Evolutionary conservation across 2,329 filamentous ascomycete species (phyloP).

Genomic region (Orbilia ellipsospora): DNA sequence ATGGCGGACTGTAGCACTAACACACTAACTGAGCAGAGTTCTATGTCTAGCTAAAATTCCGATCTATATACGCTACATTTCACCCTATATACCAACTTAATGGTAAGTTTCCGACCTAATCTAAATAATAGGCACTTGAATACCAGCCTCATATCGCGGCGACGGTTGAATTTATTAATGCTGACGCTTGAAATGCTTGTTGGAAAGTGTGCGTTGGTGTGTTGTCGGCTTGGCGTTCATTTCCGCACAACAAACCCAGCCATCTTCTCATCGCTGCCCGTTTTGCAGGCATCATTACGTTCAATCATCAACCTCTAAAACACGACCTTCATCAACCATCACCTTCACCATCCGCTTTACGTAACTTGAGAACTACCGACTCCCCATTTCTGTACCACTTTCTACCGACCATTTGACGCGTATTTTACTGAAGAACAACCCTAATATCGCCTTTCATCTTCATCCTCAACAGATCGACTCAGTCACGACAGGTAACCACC

Average conservation of each 20-base stretch:
- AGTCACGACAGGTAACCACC: constrained; percentile 18
- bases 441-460: not conserved
- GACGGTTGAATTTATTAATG: no score
- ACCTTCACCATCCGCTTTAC: constrained; percentile 3
- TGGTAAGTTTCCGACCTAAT: no score
- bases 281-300: not conserved
- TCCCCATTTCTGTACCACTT: not conserved
- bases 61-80: no score
- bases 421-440: not conserved
- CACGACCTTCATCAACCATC: constrained; percentile 17
- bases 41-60: no score
- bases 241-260: constrained; percentile 20
- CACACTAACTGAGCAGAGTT: no score
- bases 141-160: no score
- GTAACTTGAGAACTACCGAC: not conserved
- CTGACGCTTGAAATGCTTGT: not conserved
- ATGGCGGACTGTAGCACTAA: no score
- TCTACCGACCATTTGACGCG: constrained; percentile 1
- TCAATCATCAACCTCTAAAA: constrained; percentile 9
- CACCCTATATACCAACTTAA: no score
- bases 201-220: constrained; percentile 31
- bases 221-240: constrained; percentile 26
- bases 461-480: not conserved
- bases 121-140: no score
- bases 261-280: constrained; percentile 4